Evolutionary conservation across 2,329 filamentous ascomycete genomes (phyloP), one percentile per base, ranked within the genome.

Genomic region (Ophiostoma piceae): DNA sequence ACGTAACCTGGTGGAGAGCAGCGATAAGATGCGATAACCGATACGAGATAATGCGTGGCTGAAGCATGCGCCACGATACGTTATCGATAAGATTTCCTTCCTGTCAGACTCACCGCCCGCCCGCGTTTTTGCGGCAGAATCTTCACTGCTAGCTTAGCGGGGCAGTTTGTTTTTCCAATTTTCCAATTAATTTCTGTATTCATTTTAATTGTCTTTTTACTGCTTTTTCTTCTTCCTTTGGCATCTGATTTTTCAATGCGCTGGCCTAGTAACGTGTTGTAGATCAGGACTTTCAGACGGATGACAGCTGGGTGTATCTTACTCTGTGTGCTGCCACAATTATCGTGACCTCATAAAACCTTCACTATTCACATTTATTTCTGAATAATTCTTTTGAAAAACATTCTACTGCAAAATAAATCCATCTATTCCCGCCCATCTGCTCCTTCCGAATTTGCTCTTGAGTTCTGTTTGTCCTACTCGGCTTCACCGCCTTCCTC

Each of bases 91-190:
- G 51, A 11, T 7, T 57, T 29, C 8, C n/a, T 29, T 57, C 1
- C 22, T 14, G 11, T 8, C 26, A 35, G 8, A 7, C 22, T 57
- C 51, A 57, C 51, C 51, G 51, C 51, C 51, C 51, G 22, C 51
- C 51, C 51, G 22, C 51, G 51, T 57, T 57, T 57, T 11, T 57
- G 51, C 51, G 57, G 57, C 57, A 62, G 57, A 62, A 62, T 8
- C 12, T 57, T 9, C 14, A 22, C 12, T 57, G 51, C 22, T 57
- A 57, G 51, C 51, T 26, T 57, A 57, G 57, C 57, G 57, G 57
- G 57, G 57, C 26, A 62, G 22, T 62, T 8, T 32, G 6, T 29
- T 62, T 57, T 57, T 57, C 8, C 3, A 32, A 19, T 62, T 62
- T 32, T 7, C 5, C 12, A 29, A 32, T 62, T 32, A 32, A 8